A percentile compares a stretch with the other conserved stretches of the same genome.
phyloP scores from a whole-genome alignment of 2,329 filamentous ascomycete genomes.

The Pyrenochaeta sp. region DNA sequence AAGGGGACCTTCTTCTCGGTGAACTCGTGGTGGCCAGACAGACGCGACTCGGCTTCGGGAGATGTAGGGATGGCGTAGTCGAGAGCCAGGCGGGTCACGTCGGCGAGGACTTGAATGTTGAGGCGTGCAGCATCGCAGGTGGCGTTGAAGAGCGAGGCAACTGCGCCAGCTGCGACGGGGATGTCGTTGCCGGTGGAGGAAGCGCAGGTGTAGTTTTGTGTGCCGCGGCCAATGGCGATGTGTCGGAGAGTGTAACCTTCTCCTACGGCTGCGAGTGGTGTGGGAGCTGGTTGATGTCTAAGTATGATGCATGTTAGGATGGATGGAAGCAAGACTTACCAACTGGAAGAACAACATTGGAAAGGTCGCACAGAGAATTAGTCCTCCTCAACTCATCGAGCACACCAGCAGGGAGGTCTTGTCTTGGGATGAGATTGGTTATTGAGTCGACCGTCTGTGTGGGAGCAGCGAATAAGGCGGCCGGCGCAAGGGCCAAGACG shows the following conservation, averaged over 20 bases:
- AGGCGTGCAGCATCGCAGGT: slow-evolving; percentile 77
- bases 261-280: slow-evolving; percentile 67
- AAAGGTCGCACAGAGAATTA: slow-evolving; percentile 38
- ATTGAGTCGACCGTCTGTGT: slow-evolving; percentile 31
- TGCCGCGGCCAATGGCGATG: slow-evolving; percentile 86
- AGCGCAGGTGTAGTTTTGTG: slow-evolving; percentile 92
- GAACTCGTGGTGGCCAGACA: slow-evolving; percentile 87
- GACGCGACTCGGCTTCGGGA: slow-evolving; percentile 60
- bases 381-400: slow-evolving; percentile 29
- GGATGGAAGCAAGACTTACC: slow-evolving; percentile 30
- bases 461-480: slow-evolving; percentile 43
- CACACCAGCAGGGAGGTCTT: slow-evolving; percentile 21
- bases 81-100: slow-evolving; percentile 72
- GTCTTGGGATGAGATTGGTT: slow-evolving; percentile 24
- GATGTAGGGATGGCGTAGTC: slow-evolving; percentile 65
- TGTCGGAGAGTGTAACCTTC: slow-evolving; percentile 72
- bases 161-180: slow-evolving; percentile 74
- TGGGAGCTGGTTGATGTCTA: slow-evolving; percentile 54
- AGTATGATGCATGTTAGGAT: slow-evolving; percentile 11
- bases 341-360: slow-evolving; percentile 34
- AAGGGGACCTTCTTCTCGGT: slow-evolving; percentile 72
- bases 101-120: slow-evolving; percentile 62
- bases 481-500: slow-evolving; percentile 44
- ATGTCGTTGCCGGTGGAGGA: slow-evolving; percentile 62
- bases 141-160: slow-evolving; percentile 87